A percentile compares a stretch with the other conserved stretches of the same genome.
These are phyloP conservation scores for Trichosanthes cucumerina DNA, from an alignment of 306 rosid species.

Conservation along the genomic window DNA sequence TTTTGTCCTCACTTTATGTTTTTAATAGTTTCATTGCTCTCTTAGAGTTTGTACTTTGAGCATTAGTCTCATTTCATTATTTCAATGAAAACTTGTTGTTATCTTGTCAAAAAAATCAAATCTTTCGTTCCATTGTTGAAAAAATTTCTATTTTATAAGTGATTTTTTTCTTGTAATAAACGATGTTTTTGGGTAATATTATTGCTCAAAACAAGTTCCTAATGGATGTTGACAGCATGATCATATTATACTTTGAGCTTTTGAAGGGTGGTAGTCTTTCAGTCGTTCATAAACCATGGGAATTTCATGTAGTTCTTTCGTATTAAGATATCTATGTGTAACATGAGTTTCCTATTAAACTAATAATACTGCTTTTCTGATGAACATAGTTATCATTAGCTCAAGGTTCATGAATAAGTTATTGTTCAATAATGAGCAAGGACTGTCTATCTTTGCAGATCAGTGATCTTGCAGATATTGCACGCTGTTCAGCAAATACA, in stretches of 20 bases:
- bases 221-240: neutral
- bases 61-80: no score
- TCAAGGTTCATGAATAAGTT: neutral
- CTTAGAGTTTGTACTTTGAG: no score
- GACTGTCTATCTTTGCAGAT: slow-evolving; percentile 33
- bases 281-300: neutral
- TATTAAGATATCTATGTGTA: neutral
- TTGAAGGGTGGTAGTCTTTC: neutral
- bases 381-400: neutral
- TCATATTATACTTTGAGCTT: neutral
- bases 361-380: neutral
- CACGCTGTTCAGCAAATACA: slow-evolving; percentile 76
- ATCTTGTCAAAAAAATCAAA: no score
- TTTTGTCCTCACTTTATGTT: no score
- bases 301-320: neutral
- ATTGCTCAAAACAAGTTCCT: neutral
- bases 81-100: no score
- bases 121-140: no score
- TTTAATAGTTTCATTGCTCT: no score
- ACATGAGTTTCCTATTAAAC: neutral
- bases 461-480: slow-evolving; percentile 91
- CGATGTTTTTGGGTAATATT: neutral
- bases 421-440: neutral
- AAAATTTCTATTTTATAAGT: neutral
- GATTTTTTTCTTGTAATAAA: neutral